Percentiles rank a stretch among this genome's conserved stretches.
Conservation (phyloP, 306 rosid genomes). For the Cucumis hystrix region DNA sequence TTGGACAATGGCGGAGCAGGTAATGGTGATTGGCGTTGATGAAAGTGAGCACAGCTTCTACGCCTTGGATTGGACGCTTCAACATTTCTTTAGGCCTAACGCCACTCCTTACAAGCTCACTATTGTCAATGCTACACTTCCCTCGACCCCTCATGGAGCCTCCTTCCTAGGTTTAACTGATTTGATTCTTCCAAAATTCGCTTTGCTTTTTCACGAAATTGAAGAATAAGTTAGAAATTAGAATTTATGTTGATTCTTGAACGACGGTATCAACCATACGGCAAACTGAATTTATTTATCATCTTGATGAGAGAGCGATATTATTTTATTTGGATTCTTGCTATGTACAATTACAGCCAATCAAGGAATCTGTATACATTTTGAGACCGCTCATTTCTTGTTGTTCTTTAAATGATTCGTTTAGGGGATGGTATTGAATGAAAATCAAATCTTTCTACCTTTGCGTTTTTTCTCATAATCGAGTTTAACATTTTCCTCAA, state of each 20-base stretch:
- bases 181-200: not conserved
- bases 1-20: constrained; percentile 19
- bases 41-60: constrained; percentile 26
- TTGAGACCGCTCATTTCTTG: not conserved
- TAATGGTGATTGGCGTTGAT: constrained; percentile 21
- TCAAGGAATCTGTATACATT: not conserved
- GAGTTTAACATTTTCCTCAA: not conserved
- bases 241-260: not conserved
- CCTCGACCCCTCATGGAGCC: constrained; percentile 12
- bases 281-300: not conserved
- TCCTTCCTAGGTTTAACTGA: constrained; percentile 8
- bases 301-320: not conserved
- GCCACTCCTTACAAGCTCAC: constrained; percentile 11
- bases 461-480: not conserved
- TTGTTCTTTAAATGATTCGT: not conserved
- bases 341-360: not conserved
- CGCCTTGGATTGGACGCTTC: constrained; percentile 27
- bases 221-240: not conserved
- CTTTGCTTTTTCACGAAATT: not conserved
- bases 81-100: constrained; percentile 15
- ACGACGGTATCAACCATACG: not conserved
- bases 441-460: not conserved
- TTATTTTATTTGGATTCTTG: not conserved
- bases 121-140: constrained; percentile 16
- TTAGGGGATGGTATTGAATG: not conserved